Evolutionary conservation across 495 filamentous ascomycete genomes (phyloP).

Genomic region (Pseudevernia furfuracea): DNA sequence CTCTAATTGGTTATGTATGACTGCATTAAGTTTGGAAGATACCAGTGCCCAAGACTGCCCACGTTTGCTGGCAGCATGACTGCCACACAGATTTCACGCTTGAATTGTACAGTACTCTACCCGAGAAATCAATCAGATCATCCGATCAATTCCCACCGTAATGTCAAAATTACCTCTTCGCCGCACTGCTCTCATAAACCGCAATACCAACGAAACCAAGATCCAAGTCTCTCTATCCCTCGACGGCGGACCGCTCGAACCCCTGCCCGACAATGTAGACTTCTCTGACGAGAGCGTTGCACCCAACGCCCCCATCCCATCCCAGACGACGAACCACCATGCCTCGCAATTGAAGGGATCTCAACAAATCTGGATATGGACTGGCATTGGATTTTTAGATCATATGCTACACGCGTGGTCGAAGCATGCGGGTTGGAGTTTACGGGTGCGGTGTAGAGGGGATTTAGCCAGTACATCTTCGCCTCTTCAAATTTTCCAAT

Average conservation of each 20-base stretch:
- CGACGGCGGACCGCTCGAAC: conserved; percentile 71
- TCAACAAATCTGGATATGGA: conserved; percentile 80
- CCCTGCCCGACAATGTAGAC: conserved; percentile 47
- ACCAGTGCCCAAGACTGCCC: neutral
- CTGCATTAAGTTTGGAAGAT: neutral
- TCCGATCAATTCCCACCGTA: neutral
- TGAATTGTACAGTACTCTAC: neutral
- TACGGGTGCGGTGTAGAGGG: conserved; percentile 71
- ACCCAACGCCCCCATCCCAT: conserved; percentile 74
- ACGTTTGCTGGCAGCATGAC: neutral
- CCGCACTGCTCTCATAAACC: conserved; percentile 68
- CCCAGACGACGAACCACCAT: conserved; percentile 64
- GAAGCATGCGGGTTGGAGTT: conserved; percentile 90
- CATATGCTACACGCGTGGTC: conserved; percentile 97
- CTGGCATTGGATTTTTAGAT: conserved; percentile 96
- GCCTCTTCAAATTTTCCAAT: neutral
- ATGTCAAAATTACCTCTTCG: conserved; percentile 23
- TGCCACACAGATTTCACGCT: neutral
- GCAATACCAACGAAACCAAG: conserved; percentile 94
- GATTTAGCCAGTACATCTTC: conserved; percentile 73
- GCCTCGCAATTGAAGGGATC: conserved; percentile 71
- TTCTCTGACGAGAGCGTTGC: conserved; percentile 36
- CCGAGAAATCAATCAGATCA: neutral
- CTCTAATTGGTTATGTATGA: neutral
- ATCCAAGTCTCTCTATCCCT: conserved; percentile 86